A percentile compares a stretch with the other conserved stretches of the same genome.
Conservation (phyloP, 495 filamentous ascomycete species). For the Barbatosphaeria neglecta region DNA sequence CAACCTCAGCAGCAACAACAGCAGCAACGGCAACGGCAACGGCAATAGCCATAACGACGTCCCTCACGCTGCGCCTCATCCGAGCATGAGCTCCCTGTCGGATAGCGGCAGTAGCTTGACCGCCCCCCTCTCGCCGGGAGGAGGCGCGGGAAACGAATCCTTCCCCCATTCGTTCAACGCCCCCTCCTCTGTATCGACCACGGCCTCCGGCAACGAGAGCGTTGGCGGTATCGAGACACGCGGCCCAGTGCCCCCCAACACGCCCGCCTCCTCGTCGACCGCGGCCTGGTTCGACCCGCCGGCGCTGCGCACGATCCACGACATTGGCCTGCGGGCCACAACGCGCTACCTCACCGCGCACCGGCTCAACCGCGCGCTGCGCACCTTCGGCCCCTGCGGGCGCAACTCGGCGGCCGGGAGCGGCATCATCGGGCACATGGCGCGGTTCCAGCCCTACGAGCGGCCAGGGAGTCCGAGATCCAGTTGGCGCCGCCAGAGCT, state of each 20-base stretch:
- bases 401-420: background rate
- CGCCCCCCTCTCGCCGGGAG: no score
- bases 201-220: no score
- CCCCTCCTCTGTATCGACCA: no score
- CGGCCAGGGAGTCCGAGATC: no score
- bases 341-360: constrained; percentile 14
- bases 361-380: constrained; percentile 6
- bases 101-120: no score
- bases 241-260: background rate
- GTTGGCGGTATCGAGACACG: background rate
- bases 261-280: background rate
- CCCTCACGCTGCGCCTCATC: no score
- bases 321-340: constrained; percentile 12
- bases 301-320: constrained; percentile 3
- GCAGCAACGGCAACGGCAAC: no score
- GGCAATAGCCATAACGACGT: background rate
- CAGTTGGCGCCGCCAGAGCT: no score
- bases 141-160: no score
- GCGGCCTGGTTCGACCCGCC: background rate
- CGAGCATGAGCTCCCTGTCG: no score
- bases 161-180: no score
- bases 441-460: background rate
- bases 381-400: background rate
- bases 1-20: background rate
- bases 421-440: background rate